Evolutionary conservation across 2,329 filamentous ascomycete genomes (phyloP), one percentile per base, ranked within the genome.

Genomic region (Akanthomyces dipterigenus): DNA sequence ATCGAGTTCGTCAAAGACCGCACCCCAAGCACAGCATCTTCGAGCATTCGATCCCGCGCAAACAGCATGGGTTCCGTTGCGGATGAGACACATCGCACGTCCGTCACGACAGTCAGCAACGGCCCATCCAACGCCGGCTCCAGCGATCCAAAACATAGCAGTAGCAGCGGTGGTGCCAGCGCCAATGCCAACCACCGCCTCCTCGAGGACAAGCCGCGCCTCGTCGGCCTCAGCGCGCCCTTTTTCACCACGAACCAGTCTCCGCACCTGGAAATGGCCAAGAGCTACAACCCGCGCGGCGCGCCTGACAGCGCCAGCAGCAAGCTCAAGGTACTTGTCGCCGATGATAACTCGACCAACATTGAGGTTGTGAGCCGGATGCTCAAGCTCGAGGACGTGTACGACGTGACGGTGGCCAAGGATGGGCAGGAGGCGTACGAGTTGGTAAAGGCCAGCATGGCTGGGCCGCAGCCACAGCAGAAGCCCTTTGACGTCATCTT

Each of bases 391-490:
- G 89, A 92, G 69, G 87, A 89, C 38, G 83, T 92, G 18, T 90
- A 89, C 72, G 90, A 96, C 70, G 91, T 96, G 20, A 93, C 90
- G 0, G 88, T 96, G 55, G 93, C 92, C 59, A 91, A 91, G 70
- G 88, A 91, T 68, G 89, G 89, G 0, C 90, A 96, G 73, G 90
- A 96, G 75, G 93, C 93, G 0, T 90, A 92, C 62, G 91, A 96
- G 64, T 80, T 89, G 34, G 92, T 96, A 65, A 93, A 91, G 71
- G 86, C 86, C n/a, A 89, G 86, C 65, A 95, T 96, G 51, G 38
- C 53, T 5, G 38, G 31, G 11, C 87, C 56, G 82, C 82, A 36
- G 80, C 49, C 50, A 31, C 49, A 83, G 61, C 83, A 87, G 57
- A 80, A 83, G 60, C 82, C 83, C 2, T 96, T 93, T 71, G 91